phyloP scores from a whole-genome alignment of 2,329 filamentous ascomycete genomes.

The Cladophialophora psammophila region DNA sequence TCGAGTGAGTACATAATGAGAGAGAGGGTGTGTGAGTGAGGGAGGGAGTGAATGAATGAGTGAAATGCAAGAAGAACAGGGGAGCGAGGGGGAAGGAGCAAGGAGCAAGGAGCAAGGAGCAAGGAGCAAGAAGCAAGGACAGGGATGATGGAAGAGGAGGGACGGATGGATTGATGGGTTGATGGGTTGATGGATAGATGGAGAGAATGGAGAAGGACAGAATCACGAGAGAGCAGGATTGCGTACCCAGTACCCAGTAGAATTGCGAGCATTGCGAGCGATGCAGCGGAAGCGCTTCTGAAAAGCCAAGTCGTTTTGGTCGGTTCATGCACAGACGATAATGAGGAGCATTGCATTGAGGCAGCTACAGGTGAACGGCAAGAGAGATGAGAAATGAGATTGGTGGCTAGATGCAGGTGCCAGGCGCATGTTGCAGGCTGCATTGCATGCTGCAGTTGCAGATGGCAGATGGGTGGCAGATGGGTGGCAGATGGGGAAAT shows the following conservation, averaged over 20 bases:
- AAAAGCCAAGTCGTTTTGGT: neutral
- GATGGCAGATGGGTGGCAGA: neutral
- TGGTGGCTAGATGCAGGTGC: constrained; percentile 1
- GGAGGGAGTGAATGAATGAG: neutral
- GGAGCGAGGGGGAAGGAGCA: constrained; percentile 1
- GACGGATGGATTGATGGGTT: neutral
- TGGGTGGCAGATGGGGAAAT: neutral
- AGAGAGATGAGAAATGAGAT: neutral
- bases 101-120: neutral
- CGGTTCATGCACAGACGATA: neutral
- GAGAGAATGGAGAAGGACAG: constrained; percentile 5
- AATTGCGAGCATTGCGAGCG: too few species aligned
- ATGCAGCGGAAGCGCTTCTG: neutral
- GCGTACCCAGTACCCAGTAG: too few species aligned
- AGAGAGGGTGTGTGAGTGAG: too few species aligned
- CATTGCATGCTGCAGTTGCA: neutral
- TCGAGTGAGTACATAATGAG: neutral
- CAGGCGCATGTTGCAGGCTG: neutral
- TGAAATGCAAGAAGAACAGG: neutral
- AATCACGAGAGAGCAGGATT: neutral
- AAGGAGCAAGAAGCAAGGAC: constrained; percentile 1
- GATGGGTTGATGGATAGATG: too few species aligned
- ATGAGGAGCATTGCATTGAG: neutral
- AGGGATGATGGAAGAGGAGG: constrained; percentile 7
- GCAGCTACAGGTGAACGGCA: neutral